phyloP scores from a whole-genome alignment of 331 rosid genomes.

The Phaseolus coccineus region DNA sequence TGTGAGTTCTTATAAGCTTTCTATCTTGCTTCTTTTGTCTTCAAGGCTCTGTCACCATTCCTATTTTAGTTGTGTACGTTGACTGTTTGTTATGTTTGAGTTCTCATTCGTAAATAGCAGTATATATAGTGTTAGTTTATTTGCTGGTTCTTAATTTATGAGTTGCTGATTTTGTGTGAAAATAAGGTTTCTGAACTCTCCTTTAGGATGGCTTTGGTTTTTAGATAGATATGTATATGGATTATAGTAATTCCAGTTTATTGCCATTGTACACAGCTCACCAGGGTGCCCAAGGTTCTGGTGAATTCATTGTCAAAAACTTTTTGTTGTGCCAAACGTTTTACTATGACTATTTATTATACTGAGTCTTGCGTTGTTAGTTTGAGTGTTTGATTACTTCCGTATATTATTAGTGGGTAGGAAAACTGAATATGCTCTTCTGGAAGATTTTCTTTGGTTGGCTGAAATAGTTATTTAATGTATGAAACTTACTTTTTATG shows the following conservation, averaged over 20 bases:
- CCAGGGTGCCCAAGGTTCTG: slow-evolving; percentile 1
- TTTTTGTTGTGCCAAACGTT: neutral
- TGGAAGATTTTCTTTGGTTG: slow-evolving; percentile 25
- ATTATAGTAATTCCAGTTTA: slow-evolving; percentile 16
- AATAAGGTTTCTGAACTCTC: slow-evolving; percentile 14
- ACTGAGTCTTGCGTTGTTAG: slow-evolving; percentile 10
- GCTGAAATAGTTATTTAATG: slow-evolving; percentile 15
- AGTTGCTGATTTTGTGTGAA: slow-evolving; percentile 24
- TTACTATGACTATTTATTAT: neutral
- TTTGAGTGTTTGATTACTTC: neutral
- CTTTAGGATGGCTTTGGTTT: neutral
- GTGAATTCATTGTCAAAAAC: slow-evolving; percentile 18
- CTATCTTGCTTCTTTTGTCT: slow-evolving; percentile 13
- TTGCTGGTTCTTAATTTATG: slow-evolving; percentile 39
- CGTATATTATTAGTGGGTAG: slow-evolving; percentile 7
- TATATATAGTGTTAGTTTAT: slow-evolving; percentile 25
- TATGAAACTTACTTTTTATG: slow-evolving; percentile 44
- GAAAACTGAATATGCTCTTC: slow-evolving; percentile 28
- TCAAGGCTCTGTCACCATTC: slow-evolving; percentile 31
- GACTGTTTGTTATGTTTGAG: neutral
- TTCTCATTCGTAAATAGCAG: slow-evolving; percentile 18
- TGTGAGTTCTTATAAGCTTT: slow-evolving; percentile 62
- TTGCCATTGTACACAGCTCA: neutral
- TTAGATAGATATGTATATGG: neutral
- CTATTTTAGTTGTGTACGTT: slow-evolving; percentile 12